Evolutionary conservation across 768 basidiomycete species (phyloP), one percentile per base, ranked within the genome.

Genomic region (Cyathus striatus): DNA sequence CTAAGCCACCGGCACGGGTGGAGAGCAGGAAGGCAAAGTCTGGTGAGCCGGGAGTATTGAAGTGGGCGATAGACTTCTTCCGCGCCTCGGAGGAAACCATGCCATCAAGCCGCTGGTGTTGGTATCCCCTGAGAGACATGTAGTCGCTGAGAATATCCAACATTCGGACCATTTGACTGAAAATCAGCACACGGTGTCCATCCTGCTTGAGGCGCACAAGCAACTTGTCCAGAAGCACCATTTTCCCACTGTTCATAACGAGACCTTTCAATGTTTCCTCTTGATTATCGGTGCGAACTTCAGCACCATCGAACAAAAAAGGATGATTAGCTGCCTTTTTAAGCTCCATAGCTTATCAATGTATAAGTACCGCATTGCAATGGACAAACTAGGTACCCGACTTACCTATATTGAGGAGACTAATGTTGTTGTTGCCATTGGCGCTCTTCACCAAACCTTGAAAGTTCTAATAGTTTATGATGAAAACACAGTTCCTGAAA

Each of bases 271-370:
- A 77, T 13, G 81, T 83, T 58, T 98, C 95, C 38, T 96, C 91
- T 12, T 70, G 60, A 45, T 70, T 81, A 30, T 73, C 72, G 1
- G 69, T 66, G 20, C 63, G 65, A 3, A 70, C 65, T 64, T 98
- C 96, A 17, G 92, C 96, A 21, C 96, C 96, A 41, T 99, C 96
- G 55, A 98, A 98, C 2, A 99, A 78, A 62, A 86, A 99, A 1
- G 96, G 96, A 56, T 99, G 96, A 57, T 98, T 98, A 21, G 91
- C 92, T 1, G 94, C 93, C 64, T 99, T 98, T 74, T 98, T 98
- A 39, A 98, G 73, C 61, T 98, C 96, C 94, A 99, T 96, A 1
- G 95, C 95, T 87, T 9, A 9, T 12, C 35, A 18, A 9, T 18
- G 35, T 12, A 36, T 36, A 9, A 36, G 35, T 18, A 18, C 7